Evolutionary conservation across 805 yeast genomes (phyloP).

Genomic region (Candida jianshihensis): DNA sequence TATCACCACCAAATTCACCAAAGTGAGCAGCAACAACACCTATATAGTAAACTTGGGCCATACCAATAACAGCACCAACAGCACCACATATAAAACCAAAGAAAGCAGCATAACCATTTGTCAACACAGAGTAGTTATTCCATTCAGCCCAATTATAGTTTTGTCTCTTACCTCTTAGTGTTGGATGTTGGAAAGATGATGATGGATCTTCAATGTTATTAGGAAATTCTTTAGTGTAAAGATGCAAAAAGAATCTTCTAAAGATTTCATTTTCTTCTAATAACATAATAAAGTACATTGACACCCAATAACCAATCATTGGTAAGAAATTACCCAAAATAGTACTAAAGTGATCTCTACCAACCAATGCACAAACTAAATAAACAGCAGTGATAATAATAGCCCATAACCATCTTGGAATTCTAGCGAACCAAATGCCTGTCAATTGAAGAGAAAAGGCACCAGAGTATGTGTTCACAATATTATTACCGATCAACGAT

Average conservation of each 20-base stretch:
- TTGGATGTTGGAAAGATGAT: slow-evolving; percentile 3
- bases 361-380: slow-evolving; percentile 67
- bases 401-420: slow-evolving; percentile 79
- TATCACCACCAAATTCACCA: slow-evolving; percentile 69
- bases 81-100: slow-evolving; percentile 62
- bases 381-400: slow-evolving; percentile 55
- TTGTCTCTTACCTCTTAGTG: slow-evolving; percentile 25
- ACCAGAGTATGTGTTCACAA: slow-evolving; percentile 73
- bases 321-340: slow-evolving; percentile 80
- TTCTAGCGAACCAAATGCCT: slow-evolving; percentile 43
- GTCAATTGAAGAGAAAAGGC: slow-evolving; percentile 72
- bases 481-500: slow-evolving; percentile 75
- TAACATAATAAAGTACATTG: slow-evolving; percentile 67
- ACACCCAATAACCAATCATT: slow-evolving; percentile 88
- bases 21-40: slow-evolving; percentile 65
- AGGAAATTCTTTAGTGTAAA: slow-evolving; percentile 40
- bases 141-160: slow-evolving; percentile 70
- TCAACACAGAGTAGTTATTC: slow-evolving; percentile 54
- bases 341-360: slow-evolving; percentile 62
- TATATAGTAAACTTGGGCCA: slow-evolving; percentile 79
- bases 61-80: slow-evolving; percentile 79
- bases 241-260: slow-evolving; percentile 39
- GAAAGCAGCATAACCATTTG: slow-evolving; percentile 68
- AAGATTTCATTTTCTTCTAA: slow-evolving; percentile 69
- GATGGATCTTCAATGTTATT: slow-evolving; percentile 6